phyloP scores from a whole-genome alignment of 768 basidiomycete species.

The Astraeus odoratus region DNA sequence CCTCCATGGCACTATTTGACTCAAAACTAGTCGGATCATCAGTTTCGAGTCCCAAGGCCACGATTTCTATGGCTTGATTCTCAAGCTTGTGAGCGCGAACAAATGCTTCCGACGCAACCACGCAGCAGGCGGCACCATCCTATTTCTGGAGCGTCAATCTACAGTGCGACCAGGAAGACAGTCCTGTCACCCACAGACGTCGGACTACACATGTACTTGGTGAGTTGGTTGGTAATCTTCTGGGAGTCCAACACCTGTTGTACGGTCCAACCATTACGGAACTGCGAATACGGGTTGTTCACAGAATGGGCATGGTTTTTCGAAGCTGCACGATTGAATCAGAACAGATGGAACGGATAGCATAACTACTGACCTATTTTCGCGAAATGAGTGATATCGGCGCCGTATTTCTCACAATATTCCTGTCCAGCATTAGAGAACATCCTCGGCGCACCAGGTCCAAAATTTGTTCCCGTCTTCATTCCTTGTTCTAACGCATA shows the following conservation, averaged over 20 bases:
- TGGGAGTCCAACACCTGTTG: slow-evolving; percentile 62
- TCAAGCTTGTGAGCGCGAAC: slow-evolving; percentile 65
- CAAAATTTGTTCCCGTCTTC: slow-evolving; percentile 50
- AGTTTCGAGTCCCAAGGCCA: slow-evolving; percentile 57
- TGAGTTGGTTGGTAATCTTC: slow-evolving; percentile 66
- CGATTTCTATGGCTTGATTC: slow-evolving; percentile 84
- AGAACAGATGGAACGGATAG: not conserved
- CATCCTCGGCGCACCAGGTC: slow-evolving; percentile 65
- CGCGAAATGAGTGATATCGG: slow-evolving; percentile 57
- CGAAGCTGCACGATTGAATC: slow-evolving; percentile 39
- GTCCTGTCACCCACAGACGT: slow-evolving; percentile 47
- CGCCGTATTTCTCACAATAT: slow-evolving; percentile 72
- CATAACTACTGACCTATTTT: slow-evolving; percentile 53
- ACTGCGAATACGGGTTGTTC: slow-evolving; percentile 84
- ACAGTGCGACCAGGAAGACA: not conserved
- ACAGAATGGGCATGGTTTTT: slow-evolving; percentile 82
- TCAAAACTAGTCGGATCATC: slow-evolving; percentile 63
- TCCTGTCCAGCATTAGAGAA: slow-evolving; percentile 71
- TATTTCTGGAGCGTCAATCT: slow-evolving; percentile 17
- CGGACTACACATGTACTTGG: slow-evolving; percentile 84
- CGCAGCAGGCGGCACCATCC: slow-evolving; percentile 73
- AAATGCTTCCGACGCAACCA: slow-evolving; percentile 75
- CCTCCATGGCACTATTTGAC: slow-evolving; percentile 65
- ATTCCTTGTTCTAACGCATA: slow-evolving; percentile 42
- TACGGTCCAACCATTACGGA: slow-evolving; percentile 68